A percentile compares a stretch with the other conserved stretches of the same genome.
These are phyloP conservation scores for Yamadazyma buinensis DNA, from an alignment of 1,139 yeast genomes.

Conservation along the genomic window DNA sequence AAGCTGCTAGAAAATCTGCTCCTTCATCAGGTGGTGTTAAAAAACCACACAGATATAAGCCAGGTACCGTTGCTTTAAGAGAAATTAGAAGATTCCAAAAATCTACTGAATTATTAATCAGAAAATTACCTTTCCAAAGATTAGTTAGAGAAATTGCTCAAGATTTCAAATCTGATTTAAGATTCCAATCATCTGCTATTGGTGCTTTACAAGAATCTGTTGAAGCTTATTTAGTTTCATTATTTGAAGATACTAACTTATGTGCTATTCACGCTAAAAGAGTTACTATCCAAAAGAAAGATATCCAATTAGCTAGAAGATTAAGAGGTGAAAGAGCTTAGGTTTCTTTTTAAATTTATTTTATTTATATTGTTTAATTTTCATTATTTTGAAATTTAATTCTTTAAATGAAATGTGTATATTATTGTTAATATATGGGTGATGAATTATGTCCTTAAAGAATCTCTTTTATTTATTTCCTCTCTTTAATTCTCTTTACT, in stretches of 20 bases:
- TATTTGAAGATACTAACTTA: constrained; percentile 95
- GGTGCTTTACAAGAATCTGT: constrained; percentile 99
- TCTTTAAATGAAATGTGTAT: constrained; percentile 11
- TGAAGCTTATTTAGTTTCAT: constrained; percentile 90
- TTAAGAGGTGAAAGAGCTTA: constrained; percentile 95
- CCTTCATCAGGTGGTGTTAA: constrained; percentile 98
- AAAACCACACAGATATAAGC: constrained; percentile 99
- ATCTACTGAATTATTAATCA: constrained; percentile 92
- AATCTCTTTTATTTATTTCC: too few relatives aligned
- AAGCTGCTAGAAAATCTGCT: constrained; percentile 99
- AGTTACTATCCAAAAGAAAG: constrained; percentile 99
- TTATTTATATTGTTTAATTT: too few relatives aligned
- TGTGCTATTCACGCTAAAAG: constrained; percentile 99
- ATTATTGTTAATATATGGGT: constrained; percentile 16
- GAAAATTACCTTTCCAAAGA: constrained; percentile 99
- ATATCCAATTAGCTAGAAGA: constrained; percentile 98
- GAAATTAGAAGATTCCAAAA: constrained; percentile 99
- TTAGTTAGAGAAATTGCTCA: constrained; percentile 97
- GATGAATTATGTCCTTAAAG: too few relatives aligned
- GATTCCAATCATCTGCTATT: constrained; percentile 98
- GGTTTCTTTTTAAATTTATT: constrained; percentile 8
- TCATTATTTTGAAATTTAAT: too few relatives aligned
- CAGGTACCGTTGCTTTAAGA: constrained; percentile 99
- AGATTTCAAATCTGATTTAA: constrained; percentile 96
- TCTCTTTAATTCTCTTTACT: too few relatives aligned